Percentiles rank a stretch among this genome's conserved stretches.
These are phyloP conservation scores for Dactylellina cionopaga DNA, from an alignment of 2,329 filamentous ascomycete species.

Conservation along the genomic window DNA sequence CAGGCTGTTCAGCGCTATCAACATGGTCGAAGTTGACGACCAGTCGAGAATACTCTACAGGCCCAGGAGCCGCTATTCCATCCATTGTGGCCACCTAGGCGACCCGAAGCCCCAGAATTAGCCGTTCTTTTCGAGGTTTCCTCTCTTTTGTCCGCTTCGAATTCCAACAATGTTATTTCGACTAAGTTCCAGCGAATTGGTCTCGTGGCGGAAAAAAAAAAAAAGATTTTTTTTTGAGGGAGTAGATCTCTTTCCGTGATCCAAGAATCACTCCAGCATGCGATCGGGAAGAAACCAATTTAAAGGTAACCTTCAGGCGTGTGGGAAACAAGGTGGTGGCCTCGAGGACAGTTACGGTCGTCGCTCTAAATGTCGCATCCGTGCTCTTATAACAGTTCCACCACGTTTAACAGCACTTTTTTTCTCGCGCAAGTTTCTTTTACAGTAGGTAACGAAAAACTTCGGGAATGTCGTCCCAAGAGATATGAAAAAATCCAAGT, in stretches of 20 bases:
- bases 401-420: constrained; percentile 33
- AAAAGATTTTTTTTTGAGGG: constrained; percentile 8
- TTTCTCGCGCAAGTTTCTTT: constrained; percentile 23
- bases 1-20: not conserved
- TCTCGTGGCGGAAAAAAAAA: not conserved
- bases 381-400: constrained; percentile 30
- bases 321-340: constrained; percentile 21
- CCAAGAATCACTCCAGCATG: constrained; percentile 23
- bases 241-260: constrained; percentile 27
- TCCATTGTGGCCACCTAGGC: constrained; percentile 43
- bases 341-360: constrained; percentile 47
- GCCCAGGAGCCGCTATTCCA: constrained; percentile 2
- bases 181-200: constrained; percentile 1
- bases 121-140: constrained; percentile 4
- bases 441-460: not conserved
- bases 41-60: constrained; percentile 18
- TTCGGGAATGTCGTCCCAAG: constrained; percentile 24
- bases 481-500: not conserved
- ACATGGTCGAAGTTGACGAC: constrained; percentile 9
- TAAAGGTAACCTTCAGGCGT: constrained; percentile 33
- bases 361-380: constrained; percentile 48
- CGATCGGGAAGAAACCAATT: constrained; percentile 7
- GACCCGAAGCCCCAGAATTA: not conserved
- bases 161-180: not conserved
- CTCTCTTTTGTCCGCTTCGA: not conserved